Percentiles rank a stretch among this genome's conserved stretches.
Conservation (phyloP, 2,329 filamentous ascomycete species). For the Raffaelea albimanens region DNA sequence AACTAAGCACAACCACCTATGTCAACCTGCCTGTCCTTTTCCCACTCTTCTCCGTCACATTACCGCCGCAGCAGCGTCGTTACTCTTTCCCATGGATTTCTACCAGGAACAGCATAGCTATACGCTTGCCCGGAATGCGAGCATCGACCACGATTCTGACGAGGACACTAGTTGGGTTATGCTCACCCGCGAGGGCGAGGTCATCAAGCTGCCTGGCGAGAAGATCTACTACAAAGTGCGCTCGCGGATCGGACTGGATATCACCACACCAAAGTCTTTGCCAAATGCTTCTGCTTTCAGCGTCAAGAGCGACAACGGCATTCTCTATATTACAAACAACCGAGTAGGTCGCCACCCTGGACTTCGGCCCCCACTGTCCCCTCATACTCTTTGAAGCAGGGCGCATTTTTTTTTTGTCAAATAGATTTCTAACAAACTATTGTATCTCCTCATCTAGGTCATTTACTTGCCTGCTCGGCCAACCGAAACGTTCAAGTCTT, state of each 20-base stretch:
- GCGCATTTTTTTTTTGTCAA: background rate
- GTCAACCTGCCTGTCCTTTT: background rate
- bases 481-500: constrained; percentile 68
- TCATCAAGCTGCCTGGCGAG: constrained; percentile 79
- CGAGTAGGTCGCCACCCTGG: no score
- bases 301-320: constrained; percentile 64
- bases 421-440: background rate
- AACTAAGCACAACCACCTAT: background rate
- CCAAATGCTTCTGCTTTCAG: constrained; percentile 55
- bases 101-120: constrained; percentile 22
- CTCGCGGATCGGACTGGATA: constrained; percentile 64
- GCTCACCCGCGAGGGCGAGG: constrained; percentile 63
- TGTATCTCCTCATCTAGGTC: constrained; percentile 42
- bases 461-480: constrained; percentile 74
- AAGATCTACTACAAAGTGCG: constrained; percentile 72
- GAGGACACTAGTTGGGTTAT: constrained; percentile 72
- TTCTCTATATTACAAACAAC: constrained; percentile 75
- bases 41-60: background rate
- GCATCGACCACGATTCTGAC: constrained; percentile 38
- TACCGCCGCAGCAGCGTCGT: constrained; percentile 3
- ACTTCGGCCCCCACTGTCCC: background rate
- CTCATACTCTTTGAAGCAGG: no score
- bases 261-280: constrained; percentile 62
- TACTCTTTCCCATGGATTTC: constrained; percentile 11
- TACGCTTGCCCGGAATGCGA: constrained; percentile 30